Conservation (phyloP, 768 basidiomycete genomes). For the Punctularia strigosozonata region DNA sequence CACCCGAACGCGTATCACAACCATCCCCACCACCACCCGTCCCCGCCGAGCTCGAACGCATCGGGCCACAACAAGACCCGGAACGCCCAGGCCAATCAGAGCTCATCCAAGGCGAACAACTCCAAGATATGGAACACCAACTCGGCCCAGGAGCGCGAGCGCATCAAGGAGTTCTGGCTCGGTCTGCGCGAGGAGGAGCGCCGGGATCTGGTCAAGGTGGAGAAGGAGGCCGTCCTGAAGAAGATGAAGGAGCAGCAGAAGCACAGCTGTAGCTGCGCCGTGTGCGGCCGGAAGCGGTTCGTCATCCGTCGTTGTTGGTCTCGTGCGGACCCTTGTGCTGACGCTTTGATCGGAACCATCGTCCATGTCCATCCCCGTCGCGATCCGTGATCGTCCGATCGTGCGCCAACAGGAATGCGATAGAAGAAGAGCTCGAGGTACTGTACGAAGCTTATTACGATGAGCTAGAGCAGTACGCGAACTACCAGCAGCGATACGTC, state of each 20-base stretch:
- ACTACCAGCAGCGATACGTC: slow-evolving; percentile 93
- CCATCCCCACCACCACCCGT: slow-evolving; percentile 46
- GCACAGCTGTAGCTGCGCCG: slow-evolving; percentile 90
- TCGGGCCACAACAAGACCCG: slow-evolving; percentile 24
- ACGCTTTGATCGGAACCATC: background rate
- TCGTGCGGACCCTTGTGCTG: slow-evolving; percentile 13
- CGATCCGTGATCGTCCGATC: background rate
- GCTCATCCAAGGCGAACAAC: slow-evolving; percentile 27
- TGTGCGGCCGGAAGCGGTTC: slow-evolving; percentile 93
- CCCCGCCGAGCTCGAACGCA: slow-evolving; percentile 30
- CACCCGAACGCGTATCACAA: slow-evolving; percentile 34
- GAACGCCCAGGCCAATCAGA: slow-evolving; percentile 18
- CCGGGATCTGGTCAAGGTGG: slow-evolving; percentile 85
- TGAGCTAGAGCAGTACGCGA: slow-evolving; percentile 98
- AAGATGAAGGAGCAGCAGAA: slow-evolving; percentile 99
- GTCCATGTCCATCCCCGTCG: background rate
- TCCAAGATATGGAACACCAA: slow-evolving; percentile 94
- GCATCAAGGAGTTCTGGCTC: slow-evolving; percentile 98
- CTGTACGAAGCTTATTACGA: slow-evolving; percentile 99
- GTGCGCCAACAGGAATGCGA: slow-evolving; percentile 58
- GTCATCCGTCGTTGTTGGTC: slow-evolving; percentile 24
- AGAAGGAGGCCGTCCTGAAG: slow-evolving; percentile 93
- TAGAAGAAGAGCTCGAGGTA: slow-evolving; percentile 99
- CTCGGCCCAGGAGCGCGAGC: slow-evolving; percentile 85
- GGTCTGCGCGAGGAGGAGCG: slow-evolving; percentile 86